These are phyloP conservation scores for Solanum sparsipilum DNA, from an alignment of 257 asterid genomes.

Conservation along the genomic window DNA sequence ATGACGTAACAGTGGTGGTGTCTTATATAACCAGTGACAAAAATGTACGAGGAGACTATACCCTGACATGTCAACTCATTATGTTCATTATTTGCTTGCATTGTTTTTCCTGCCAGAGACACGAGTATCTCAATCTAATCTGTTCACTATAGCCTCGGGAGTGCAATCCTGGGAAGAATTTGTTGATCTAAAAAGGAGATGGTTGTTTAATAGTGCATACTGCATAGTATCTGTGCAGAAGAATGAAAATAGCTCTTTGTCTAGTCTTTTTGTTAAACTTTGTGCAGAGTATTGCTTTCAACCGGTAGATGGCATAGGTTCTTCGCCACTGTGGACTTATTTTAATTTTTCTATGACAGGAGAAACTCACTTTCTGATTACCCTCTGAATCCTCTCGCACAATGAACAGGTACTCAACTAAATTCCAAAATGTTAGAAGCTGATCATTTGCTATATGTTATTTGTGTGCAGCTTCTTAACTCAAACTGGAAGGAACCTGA, in stretches of 20 bases:
- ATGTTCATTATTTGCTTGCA: neutral
- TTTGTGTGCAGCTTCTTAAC: neutral
- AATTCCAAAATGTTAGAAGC: neutral
- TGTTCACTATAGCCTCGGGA: neutral
- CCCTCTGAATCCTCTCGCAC: neutral
- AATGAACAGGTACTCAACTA: neutral
- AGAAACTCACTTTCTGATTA: neutral
- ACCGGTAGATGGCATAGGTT: neutral
- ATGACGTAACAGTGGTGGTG: slow-evolving; percentile 83
- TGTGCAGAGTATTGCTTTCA: neutral
- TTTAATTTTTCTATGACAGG: neutral
- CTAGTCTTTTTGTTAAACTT: neutral
- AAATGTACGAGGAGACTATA: slow-evolving; percentile 35
- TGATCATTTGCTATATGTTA: neutral
- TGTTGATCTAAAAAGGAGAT: neutral
- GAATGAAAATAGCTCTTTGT: neutral
- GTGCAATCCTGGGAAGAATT: neutral
- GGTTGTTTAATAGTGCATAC: neutral
- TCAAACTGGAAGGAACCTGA: neutral
- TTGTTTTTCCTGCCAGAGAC: neutral
- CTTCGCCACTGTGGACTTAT: neutral
- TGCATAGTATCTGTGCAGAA: neutral
- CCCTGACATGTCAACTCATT: neutral
- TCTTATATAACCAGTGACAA: slow-evolving; percentile 60
- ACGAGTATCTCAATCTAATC: neutral